Base-by-base conservation (phyloP, 106 monocot species). In the Acorus gramineus region DNA sequence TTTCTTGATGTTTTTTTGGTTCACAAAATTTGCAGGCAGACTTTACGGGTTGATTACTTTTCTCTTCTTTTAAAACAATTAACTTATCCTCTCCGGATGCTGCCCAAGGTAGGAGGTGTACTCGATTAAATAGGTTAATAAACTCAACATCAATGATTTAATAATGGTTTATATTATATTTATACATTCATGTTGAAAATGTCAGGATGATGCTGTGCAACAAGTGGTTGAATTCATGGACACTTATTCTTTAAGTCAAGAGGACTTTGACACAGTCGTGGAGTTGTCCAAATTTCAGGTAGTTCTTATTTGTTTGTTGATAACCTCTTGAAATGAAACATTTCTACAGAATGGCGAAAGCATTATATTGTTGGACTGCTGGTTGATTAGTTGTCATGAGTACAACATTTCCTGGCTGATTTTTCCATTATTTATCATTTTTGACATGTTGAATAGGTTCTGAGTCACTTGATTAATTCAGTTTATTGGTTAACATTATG, bases 211-310 rank as follows among this genome's bases (percentile, higher is more conserved):
- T 72, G 98, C 92, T 67, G 92, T 92, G 71, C 82, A 84, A 49
- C 83, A 67, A 53, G 98, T 98, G 47, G 79, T 98, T 52, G 83
- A 89, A 59, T 86, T 98, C 56, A 98, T 98, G 98, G 86, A 92
- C 58, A 54, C 72, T 56, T 98, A 98, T 72, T 98, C 92, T 59
- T 70, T 98, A 67, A 98, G 75, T 63, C 91, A 87, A 62, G 96
- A 98, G 67, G 85, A 98, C 69, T 89, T 84, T 58, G 92, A 98
- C 51, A 85, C 88, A 9, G 73, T 98, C 66, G 49, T 92, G 8
- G 91, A 98, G 68, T 69, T 98, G 44, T 88, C 85, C 56, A 98
- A 85, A 66, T 88, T 85, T 71, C 73, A 88, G 85, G 96, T 98
- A 59, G 6, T 59, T 55, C 11, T 53, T 44, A 46, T 28, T 28